Base-by-base conservation (phyloP, 2,329 filamentous ascomycete genomes). In the Fusarium nodosum region DNA sequence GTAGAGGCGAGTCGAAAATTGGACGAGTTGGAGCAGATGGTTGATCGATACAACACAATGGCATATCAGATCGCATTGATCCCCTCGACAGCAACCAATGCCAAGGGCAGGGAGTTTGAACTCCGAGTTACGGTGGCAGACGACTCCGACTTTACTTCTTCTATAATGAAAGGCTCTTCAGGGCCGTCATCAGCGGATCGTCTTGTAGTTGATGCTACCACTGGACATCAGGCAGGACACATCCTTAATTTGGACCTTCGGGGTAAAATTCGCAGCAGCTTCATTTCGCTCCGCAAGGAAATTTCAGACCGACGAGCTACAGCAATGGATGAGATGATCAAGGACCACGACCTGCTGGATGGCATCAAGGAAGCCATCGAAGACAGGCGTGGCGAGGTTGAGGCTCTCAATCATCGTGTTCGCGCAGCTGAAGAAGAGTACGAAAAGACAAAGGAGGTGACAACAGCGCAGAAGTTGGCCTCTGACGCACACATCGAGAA, bases 281-380 rank as follows among this genome's bases (percentile, higher is more conserved):
- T 99, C 72, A 82, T 93, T 44, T 81, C 86, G 34, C 85, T 99
- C 20, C 89, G 93, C 65, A 97, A 97, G 78, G 93, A 97, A 68
- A 92, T 99, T 70, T 93, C 93, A n/a, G 94, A 97, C 78, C 88
- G 96, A 56, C 88, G 95, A 53, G 93, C 91, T 66, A 83, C 87
- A 7, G 92, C 92, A 1, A 90, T 97, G 75, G 95, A 98, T 77
- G 90, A 91, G 54, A 96, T 97, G 85, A 92, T 97, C 87, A 95
- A 96, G 76, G 94, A 97, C 72, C 92, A 97, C 75, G 96, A 98
- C 78, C 86, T 97, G 68, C 88, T 99, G 12, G 94, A 98, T 78
- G 93, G 92, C 72, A 95, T 97, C 78, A 96, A 96, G 79, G 97
- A 99, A 81, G 94, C 94, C 18, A 96, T 99, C 79, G 94, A 97